phyloP scores from a whole-genome alignment of 176 grass and related monocot species.

The Oropetium thomaeum region DNA sequence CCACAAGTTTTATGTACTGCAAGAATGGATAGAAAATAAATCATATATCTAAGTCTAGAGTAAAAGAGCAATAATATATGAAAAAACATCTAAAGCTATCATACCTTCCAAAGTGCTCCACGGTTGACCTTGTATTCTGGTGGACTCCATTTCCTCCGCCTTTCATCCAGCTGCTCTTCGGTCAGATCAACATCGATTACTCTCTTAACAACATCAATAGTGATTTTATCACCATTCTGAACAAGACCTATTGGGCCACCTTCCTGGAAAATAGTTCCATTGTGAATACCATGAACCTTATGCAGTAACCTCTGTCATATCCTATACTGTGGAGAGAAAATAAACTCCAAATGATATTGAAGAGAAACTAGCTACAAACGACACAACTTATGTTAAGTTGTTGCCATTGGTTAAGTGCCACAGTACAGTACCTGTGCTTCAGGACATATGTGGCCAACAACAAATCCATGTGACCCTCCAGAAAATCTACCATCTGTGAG shows the following conservation, averaged over 20 bases:
- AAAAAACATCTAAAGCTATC: conserved; percentile 13
- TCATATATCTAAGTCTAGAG: not conserved
- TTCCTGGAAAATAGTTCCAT: conserved; percentile 57
- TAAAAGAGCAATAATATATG: not conserved
- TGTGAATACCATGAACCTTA: conserved; percentile 24
- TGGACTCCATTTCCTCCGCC: conserved; percentile 62
- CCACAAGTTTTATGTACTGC: conserved; percentile 94
- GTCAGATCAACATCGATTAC: conserved; percentile 74
- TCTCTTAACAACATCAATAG: conserved; percentile 72
- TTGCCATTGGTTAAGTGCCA: not conserved
- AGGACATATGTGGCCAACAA: conserved; percentile 96
- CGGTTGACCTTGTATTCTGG: conserved; percentile 47
- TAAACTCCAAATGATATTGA: conserved; percentile 9
- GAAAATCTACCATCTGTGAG: conserved; percentile 99
- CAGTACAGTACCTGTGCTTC: conserved; percentile 76
- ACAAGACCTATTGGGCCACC: conserved; percentile 89
- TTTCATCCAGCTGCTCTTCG: conserved; percentile 61
- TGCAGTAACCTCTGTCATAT: not conserved
- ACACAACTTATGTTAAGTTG: not conserved
- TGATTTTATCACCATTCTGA: conserved; percentile 77
- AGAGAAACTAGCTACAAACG: conserved; percentile 17
- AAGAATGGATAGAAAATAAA: not conserved
- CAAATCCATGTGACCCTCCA: conserved; percentile 96
- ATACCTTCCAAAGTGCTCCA: conserved; percentile 88
- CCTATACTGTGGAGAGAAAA: not conserved